Conservation (phyloP, 805 yeast genomes). For the Nakazawaea ambrosiae region DNA sequence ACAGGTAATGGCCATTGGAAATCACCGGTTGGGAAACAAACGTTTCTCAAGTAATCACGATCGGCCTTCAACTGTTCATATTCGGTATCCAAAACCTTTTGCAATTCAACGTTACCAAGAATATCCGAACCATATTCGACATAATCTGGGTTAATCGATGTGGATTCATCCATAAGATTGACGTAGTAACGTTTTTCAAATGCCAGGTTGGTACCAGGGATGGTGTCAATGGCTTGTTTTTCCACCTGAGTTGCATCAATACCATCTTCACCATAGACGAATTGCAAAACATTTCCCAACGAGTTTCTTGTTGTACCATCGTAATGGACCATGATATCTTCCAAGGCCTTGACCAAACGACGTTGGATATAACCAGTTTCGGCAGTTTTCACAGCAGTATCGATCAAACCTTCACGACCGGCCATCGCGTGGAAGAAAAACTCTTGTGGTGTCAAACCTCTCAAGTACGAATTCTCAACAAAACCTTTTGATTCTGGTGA, state of each 20-base stretch:
- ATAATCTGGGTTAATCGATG: conserved; percentile 59
- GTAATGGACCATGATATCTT: conserved; percentile 95
- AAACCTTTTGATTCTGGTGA: conserved; percentile 98
- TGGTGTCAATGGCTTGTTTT: conserved; percentile 90
- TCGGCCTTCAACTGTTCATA: conserved; percentile 71
- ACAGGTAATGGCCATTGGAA: conserved; percentile 97
- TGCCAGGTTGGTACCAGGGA: conserved; percentile 82
- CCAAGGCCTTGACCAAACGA: conserved; percentile 93
- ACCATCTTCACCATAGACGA: conserved; percentile 98
- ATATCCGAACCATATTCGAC: conserved; percentile 89
- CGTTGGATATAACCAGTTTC: conserved; percentile 98
- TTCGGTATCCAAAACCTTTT: conserved; percentile 75
- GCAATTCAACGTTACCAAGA: conserved; percentile 81
- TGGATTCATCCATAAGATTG: conserved; percentile 71
- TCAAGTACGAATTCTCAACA: conserved; percentile 91
- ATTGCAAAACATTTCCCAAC: conserved; percentile 91
- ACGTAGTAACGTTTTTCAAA: conserved; percentile 82
- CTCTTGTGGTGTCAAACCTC: conserved; percentile 98
- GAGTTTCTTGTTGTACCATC: conserved; percentile 99
- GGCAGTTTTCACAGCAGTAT: conserved; percentile 98
- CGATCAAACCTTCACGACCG: conserved; percentile 99
- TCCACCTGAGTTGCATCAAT: conserved; percentile 97
- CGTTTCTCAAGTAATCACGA: conserved; percentile 70
- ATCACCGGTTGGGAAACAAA: conserved; percentile 89
- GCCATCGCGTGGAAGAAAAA: conserved; percentile 99